phyloP scores from a whole-genome alignment of 257 asterid species.

The Osmanthus fragrans region DNA sequence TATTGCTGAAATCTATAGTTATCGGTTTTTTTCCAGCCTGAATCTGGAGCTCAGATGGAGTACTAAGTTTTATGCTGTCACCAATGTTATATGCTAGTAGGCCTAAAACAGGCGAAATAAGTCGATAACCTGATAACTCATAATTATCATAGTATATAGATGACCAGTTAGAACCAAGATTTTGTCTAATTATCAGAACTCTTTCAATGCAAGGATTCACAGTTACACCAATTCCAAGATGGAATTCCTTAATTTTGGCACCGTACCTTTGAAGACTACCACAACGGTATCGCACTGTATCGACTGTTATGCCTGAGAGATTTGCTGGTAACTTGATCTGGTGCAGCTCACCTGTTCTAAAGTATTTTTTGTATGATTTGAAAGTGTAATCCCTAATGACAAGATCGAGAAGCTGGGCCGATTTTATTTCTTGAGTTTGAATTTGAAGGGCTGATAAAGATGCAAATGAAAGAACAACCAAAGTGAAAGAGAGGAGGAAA shows the following conservation, averaged over 20 bases:
- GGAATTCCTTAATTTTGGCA: conserved; percentile 56
- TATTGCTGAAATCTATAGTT: conserved; percentile 51
- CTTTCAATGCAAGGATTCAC: conserved; percentile 58
- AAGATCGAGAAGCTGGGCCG: conserved; percentile 64
- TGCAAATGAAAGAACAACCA: conserved; percentile 40
- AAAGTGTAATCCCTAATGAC: conserved; percentile 71
- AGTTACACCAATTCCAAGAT: conserved; percentile 38
- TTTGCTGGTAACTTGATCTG: conserved; percentile 52
- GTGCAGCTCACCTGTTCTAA: conserved; percentile 62
- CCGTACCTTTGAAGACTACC: conserved; percentile 84
- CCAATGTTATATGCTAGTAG: conserved; percentile 59
- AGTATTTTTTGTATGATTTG: conserved; percentile 39
- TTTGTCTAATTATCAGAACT: conserved; percentile 59
- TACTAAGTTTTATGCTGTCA: conserved; percentile 21
- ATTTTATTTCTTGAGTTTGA: conserved; percentile 53
- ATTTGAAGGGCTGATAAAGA: conserved; percentile 23
- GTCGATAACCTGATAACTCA: conserved; percentile 65
- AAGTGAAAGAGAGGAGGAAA: conserved; percentile 30
- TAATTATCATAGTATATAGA: conserved; percentile 53
- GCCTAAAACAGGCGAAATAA: conserved; percentile 69
- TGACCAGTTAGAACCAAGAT: conserved; percentile 70
- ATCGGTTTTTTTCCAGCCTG: conserved; percentile 48
- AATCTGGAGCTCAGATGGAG: conserved; percentile 51
- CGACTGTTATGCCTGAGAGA: conserved; percentile 63
- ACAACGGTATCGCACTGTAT: conserved; percentile 57